Evolutionary conservation across 345 rosid species (phyloP).

Genomic region (Moricandia arvensis): DNA sequence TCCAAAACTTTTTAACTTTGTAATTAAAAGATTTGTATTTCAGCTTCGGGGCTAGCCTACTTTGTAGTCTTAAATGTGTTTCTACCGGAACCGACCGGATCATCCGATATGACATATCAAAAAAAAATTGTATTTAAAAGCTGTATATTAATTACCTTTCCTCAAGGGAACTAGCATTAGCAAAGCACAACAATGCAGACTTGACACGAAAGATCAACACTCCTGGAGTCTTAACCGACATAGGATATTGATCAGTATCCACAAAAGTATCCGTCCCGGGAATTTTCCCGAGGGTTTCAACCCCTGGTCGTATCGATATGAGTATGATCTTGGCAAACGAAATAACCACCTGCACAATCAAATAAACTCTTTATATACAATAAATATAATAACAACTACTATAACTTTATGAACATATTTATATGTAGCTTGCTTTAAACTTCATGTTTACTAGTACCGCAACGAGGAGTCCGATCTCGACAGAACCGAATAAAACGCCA

Average conservation of each 20-base stretch:
- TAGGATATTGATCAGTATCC: slow-evolving; percentile 70
- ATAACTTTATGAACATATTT: not conserved
- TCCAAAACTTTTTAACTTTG: not conserved
- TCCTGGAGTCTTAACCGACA: slow-evolving; percentile 62
- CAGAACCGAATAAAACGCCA: slow-evolving; percentile 77
- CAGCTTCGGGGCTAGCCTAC: no score
- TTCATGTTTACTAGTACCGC: slow-evolving; percentile 47
- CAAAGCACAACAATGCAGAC: slow-evolving; percentile 83
- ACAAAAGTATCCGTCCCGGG: slow-evolving; percentile 62
- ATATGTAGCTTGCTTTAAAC: not conserved
- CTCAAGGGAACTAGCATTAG: slow-evolving; percentile 69
- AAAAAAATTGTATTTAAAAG: not conserved
- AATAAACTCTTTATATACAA: not conserved
- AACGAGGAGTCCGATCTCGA: slow-evolving; percentile 78
- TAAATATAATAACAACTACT: not conserved
- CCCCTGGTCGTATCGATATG: slow-evolving; percentile 67
- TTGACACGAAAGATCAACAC: slow-evolving; percentile 60
- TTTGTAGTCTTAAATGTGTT: no score
- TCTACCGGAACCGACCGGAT: no score
- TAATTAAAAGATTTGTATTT: not conserved
- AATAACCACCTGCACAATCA: slow-evolving; percentile 48
- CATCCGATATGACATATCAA: no score
- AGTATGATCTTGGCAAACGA: slow-evolving; percentile 80
- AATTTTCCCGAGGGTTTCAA: slow-evolving; percentile 63
- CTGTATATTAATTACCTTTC: slow-evolving; percentile 44